Percentiles rank a stretch among this genome's conserved stretches.
Conservation (phyloP, 352 stramenopile species). For the Globisporangium orthogonon region DNA sequence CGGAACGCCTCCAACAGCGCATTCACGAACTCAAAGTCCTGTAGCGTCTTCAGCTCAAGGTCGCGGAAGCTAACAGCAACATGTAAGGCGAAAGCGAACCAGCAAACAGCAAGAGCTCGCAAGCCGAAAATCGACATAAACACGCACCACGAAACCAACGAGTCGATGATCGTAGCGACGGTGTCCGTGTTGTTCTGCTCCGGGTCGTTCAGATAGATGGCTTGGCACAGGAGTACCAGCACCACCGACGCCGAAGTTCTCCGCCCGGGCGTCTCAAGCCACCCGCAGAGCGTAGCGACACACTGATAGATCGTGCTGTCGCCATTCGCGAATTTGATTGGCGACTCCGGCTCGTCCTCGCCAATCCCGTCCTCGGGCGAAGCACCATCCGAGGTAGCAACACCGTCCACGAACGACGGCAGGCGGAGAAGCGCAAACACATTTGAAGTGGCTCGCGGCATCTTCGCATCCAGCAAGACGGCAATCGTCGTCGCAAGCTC, state of each 20-base stretch:
- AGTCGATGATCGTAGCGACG: constrained; percentile 13
- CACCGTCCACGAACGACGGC: constrained; percentile 52
- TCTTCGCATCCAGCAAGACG: constrained; percentile 48
- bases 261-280: constrained; percentile 21
- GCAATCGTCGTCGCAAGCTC: constrained; percentile 52
- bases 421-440: constrained; percentile 46
- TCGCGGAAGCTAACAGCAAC: constrained; percentile 28
- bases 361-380: constrained; percentile 5
- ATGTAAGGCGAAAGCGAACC: too few relatives aligned
- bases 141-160: constrained; percentile 18
- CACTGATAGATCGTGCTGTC: constrained; percentile 29
- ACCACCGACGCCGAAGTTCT: constrained; percentile 31
- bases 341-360: constrained; percentile 20
- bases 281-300: constrained; percentile 32
- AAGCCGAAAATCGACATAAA: background rate
- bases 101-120: background rate
- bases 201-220: constrained; percentile 17
- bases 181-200: constrained; percentile 10
- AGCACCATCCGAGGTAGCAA: constrained; percentile 28
- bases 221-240: constrained; percentile 30
- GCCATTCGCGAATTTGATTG: constrained; percentile 13
- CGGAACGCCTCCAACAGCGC: constrained; percentile 47
- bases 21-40: constrained; percentile 55
- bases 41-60: constrained; percentile 20
- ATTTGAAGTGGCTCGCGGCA: constrained; percentile 26